These are phyloP conservation scores for Cucurbita ficifolia DNA, from an alignment of 306 rosid species.

Conservation along the genomic window DNA sequence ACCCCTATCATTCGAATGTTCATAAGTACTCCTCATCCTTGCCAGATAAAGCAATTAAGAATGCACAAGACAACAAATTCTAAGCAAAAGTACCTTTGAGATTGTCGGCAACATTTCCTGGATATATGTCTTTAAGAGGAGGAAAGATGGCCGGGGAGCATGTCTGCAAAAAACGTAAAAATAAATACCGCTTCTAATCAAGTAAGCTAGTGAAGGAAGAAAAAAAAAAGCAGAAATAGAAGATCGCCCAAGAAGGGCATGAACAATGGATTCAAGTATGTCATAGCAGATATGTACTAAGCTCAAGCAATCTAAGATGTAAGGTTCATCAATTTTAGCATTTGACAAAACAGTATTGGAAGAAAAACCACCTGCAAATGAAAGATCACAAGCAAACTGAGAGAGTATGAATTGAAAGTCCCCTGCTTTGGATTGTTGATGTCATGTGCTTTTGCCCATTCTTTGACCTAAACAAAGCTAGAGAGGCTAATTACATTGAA, in stretches of 20 bases:
- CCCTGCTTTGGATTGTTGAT: slow-evolving; percentile 64
- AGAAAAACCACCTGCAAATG: slow-evolving; percentile 69
- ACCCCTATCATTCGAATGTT: not conserved
- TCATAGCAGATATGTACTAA: not conserved
- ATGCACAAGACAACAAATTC: not conserved
- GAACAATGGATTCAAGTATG: not conserved
- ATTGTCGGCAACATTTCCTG: slow-evolving; percentile 53
- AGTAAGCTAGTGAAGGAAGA: not conserved
- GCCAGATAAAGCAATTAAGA: not conserved
- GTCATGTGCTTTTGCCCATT: slow-evolving; percentile 85
- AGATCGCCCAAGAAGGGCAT: not conserved
- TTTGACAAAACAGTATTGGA: not conserved
- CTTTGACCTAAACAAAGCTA: slow-evolving; percentile 67
- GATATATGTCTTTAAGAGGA: slow-evolving; percentile 69
- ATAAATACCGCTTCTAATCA: not conserved
- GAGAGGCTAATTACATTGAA: slow-evolving; percentile 19
- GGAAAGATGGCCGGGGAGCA: slow-evolving; percentile 83
- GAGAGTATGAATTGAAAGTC: slow-evolving; percentile 80
- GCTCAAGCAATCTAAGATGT: not conserved
- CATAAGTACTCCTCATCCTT: not conserved
- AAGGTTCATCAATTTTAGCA: not conserved
- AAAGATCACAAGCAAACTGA: slow-evolving; percentile 70
- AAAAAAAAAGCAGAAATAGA: not conserved
- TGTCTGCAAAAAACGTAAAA: slow-evolving; percentile 37
- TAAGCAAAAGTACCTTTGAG: slow-evolving; percentile 51